These are phyloP conservation scores for Colletotrichum neosansevieriae DNA, from an alignment of 2,329 filamentous ascomycete genomes.

Conservation along the genomic window DNA sequence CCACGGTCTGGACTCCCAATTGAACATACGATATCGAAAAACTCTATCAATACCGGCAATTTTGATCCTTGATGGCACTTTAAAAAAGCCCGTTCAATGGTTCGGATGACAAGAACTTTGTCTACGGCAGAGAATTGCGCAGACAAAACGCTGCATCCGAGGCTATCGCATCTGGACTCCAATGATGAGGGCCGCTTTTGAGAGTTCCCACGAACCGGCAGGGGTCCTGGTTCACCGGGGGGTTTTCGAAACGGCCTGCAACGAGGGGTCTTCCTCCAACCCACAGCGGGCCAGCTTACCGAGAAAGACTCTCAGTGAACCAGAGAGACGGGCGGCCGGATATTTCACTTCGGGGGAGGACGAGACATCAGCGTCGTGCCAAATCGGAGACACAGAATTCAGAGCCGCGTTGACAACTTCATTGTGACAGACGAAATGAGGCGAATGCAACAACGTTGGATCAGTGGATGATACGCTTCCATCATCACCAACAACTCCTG, in stretches of 20 bases:
- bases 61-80: neutral
- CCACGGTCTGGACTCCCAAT: neutral
- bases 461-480: neutral
- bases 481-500: constrained; percentile 6
- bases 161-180: neutral
- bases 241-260: constrained; percentile 28
- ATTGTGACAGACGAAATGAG: constrained; percentile 11
- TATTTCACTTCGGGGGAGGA: neutral
- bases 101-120: neutral
- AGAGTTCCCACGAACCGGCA: neutral
- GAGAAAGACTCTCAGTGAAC: neutral
- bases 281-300: constrained; percentile 13
- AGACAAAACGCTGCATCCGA: neutral
- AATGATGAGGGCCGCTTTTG: neutral
- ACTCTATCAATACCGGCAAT: fast-evolving
- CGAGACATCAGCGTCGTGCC: neutral
- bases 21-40: neutral
- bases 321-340: neutral
- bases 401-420: constrained; percentile 2
- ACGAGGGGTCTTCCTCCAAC: constrained; percentile 15
- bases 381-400: neutral
- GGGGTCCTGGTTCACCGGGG: constrained; percentile 16
- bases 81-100: fast-evolving
- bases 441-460: neutral
- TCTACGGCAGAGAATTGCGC: neutral